Evolutionary conservation across 2,329 filamentous ascomycete species (phyloP).

Genomic region (Parasarocladium wereldwijsianum): DNA sequence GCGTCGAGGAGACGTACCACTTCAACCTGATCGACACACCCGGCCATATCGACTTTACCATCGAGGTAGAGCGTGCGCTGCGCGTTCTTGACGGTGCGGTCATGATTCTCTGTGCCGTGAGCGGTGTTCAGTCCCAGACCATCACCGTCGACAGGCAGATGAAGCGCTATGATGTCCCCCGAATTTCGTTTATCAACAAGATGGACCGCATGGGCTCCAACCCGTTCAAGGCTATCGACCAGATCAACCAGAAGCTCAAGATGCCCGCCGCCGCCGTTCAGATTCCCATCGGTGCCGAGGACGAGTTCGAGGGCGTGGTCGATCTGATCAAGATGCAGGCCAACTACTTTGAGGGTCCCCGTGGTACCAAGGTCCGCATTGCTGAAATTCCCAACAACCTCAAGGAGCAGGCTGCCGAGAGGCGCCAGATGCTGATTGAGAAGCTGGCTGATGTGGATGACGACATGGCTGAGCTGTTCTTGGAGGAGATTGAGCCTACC

Average conservation of each 20-base stretch:
- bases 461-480: constrained; percentile 87
- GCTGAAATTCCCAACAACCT: constrained; percentile 74
- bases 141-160: constrained; percentile 98
- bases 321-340: constrained; percentile 87
- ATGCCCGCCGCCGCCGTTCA: constrained; percentile 87
- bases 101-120: constrained; percentile 96
- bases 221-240: constrained; percentile 92
- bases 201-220: constrained; percentile 99
- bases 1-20: constrained; percentile 82
- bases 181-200: constrained; percentile 96
- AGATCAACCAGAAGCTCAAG: constrained; percentile 94
- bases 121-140: constrained; percentile 92
- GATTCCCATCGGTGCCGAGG: constrained; percentile 84
- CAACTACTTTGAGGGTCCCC: constrained; percentile 77
- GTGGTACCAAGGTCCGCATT: constrained; percentile 62
- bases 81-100: constrained; percentile 92
- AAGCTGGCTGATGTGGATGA: constrained; percentile 95
- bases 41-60: constrained; percentile 97
- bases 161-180: constrained; percentile 92
- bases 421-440: constrained; percentile 76
- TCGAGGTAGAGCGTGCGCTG: constrained; percentile 91
- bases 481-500: constrained; percentile 73
- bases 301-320: constrained; percentile 82
- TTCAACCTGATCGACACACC: constrained; percentile 98
- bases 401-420: constrained; percentile 62